These are phyloP conservation scores for Xerocomus cyaneibrunnescens DNA, from an alignment of 1,284 basidiomycete genomes.

Conservation along the genomic window DNA sequence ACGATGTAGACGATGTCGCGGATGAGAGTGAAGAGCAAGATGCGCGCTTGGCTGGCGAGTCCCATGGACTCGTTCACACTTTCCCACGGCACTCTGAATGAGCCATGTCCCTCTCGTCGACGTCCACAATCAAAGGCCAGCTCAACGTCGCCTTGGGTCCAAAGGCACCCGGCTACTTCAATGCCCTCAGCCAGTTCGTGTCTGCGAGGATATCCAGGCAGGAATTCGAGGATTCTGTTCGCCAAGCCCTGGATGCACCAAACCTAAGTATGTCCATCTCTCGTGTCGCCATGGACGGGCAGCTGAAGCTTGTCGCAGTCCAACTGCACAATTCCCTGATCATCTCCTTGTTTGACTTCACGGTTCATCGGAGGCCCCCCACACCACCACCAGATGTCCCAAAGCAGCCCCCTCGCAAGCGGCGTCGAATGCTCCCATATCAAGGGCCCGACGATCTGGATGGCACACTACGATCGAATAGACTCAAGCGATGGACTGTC, in stretches of 20 bases:
- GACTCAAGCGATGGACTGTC: slow-evolving; percentile 74
- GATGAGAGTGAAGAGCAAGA: not conserved
- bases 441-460: slow-evolving; percentile 57
- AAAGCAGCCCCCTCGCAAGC: slow-evolving; percentile 67
- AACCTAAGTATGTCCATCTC: slow-evolving; percentile 49
- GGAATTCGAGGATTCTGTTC: slow-evolving; percentile 73
- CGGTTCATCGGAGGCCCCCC: slow-evolving; percentile 62
- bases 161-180: slow-evolving; percentile 63
- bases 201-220: slow-evolving; percentile 64
- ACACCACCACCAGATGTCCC: slow-evolving; percentile 59
- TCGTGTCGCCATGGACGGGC: not conserved
- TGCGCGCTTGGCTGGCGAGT: not conserved
- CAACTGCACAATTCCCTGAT: slow-evolving; percentile 80
- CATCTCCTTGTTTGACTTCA: slow-evolving; percentile 77
- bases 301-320: slow-evolving; percentile 41
- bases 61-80: not conserved
- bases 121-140: slow-evolving; percentile 69
- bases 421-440: slow-evolving; percentile 67
- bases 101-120: slow-evolving; percentile 72
- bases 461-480: slow-evolving; percentile 56
- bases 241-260: slow-evolving; percentile 59
- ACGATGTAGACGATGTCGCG: slow-evolving; percentile 10
- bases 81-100: slow-evolving; percentile 21
- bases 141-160: slow-evolving; percentile 58
- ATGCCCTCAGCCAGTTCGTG: slow-evolving; percentile 62